A percentile compares a stretch with the other conserved stretches of the same genome.
Evolutionary conservation across 306 rosid genomes (phyloP).

Genomic region (Canavalia gladiata): DNA sequence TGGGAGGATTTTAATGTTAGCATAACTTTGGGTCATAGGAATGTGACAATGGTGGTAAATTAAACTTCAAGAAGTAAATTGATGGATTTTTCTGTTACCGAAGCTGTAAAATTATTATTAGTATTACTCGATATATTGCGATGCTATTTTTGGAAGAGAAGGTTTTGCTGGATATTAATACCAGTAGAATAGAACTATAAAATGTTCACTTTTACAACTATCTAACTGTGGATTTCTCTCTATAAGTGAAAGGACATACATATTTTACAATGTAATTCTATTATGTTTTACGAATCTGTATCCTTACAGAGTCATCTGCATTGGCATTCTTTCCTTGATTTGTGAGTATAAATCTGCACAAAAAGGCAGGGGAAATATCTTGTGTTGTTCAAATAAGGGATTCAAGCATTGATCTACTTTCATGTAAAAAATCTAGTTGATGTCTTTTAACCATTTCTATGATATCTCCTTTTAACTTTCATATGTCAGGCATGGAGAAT

Average conservation of each 20-base stretch:
- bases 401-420: no score
- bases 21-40: not conserved
- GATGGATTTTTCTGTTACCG: not conserved
- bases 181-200: not conserved
- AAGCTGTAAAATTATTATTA: not conserved
- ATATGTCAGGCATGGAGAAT: no score
- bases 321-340: slow-evolving; percentile 19
- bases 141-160: slow-evolving; percentile 13
- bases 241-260: no score
- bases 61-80: slow-evolving; percentile 19
- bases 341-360: not conserved
- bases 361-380: no score
- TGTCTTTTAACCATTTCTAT: no score
- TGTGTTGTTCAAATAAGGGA: no score
- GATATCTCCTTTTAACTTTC: no score
- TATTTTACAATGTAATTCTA: not conserved
- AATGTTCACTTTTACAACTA: not conserved
- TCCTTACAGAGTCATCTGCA: not conserved
- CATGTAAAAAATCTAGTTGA: no score
- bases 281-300: not conserved
- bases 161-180: slow-evolving; percentile 9
- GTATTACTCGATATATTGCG: not conserved
- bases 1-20: not conserved
- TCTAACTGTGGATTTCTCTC: not conserved
- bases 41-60: not conserved